These are phyloP conservation scores for Lactifluus hygrophoroides DNA, from an alignment of 768 basidiomycete genomes.

Conservation along the genomic window DNA sequence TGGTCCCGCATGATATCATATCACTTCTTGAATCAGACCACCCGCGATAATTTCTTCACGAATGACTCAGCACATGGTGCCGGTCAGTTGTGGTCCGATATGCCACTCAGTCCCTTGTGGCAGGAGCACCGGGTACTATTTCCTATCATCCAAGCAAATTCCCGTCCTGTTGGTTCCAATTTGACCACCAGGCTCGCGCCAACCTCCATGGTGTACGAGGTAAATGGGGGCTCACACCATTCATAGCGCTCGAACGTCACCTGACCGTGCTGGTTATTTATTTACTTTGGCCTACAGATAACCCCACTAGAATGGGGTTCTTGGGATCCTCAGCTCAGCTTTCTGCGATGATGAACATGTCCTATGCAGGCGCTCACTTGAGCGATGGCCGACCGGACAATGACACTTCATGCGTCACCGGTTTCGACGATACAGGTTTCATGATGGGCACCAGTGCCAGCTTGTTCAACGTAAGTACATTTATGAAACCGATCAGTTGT, in stretches of 20 bases:
- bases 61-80: slow-evolving; percentile 54
- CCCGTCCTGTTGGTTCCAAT: slow-evolving; percentile 40
- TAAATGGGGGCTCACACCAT: slow-evolving; percentile 24
- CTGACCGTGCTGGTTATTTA: slow-evolving; percentile 1
- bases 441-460: slow-evolving; percentile 69
- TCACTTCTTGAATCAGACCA: slow-evolving; percentile 66
- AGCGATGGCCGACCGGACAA: slow-evolving; percentile 47
- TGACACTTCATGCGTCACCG: slow-evolving; percentile 53
- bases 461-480: slow-evolving; percentile 46
- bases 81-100: slow-evolving; percentile 57
- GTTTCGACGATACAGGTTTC: slow-evolving; percentile 69
- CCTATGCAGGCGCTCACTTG: slow-evolving; percentile 57
- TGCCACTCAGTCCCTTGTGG: slow-evolving; percentile 44
- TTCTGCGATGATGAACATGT: slow-evolving; percentile 58
- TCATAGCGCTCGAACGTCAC: background rate
- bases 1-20: slow-evolving; percentile 61
- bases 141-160: slow-evolving; percentile 56
- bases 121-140: slow-evolving; percentile 46
- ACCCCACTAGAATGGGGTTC: slow-evolving; percentile 64
- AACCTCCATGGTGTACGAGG: slow-evolving; percentile 50
- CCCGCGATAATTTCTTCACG: slow-evolving; percentile 48
- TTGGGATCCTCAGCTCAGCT: slow-evolving; percentile 63
- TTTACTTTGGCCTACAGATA: slow-evolving; percentile 34
- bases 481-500: background rate
- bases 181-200: slow-evolving; percentile 33